Percentiles rank a stretch among this genome's conserved stretches.
Conservation (phyloP, 2,329 filamentous ascomycete species). For the Ascochyta pisi region DNA sequence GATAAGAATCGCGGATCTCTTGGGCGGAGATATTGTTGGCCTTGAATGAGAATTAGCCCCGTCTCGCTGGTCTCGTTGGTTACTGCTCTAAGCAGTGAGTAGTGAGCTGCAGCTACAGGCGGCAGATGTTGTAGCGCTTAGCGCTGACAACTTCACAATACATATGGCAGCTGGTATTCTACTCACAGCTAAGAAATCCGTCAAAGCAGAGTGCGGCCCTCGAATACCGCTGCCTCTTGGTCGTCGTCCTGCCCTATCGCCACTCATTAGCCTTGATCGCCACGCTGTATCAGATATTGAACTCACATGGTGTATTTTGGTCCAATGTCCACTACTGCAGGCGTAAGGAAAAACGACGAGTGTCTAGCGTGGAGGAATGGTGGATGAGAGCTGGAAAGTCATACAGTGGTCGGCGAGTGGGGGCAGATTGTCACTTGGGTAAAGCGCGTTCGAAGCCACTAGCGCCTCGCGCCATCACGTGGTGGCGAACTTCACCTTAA, state of each 20-base stretch:
- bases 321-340: background rate
- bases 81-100: background rate
- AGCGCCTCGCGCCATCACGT: slow-evolving; percentile 37
- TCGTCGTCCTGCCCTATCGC: slow-evolving; percentile 42
- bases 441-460: slow-evolving; percentile 24
- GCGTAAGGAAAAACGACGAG: background rate
- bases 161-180: background rate
- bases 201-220: slow-evolving; percentile 70
- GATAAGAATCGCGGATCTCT: slow-evolving; percentile 67
- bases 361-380: background rate
- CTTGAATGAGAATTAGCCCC: slow-evolving; percentile 43
- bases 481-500: slow-evolving; percentile 36
- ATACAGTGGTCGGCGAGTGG: slow-evolving; percentile 10
- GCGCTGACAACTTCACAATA: background rate
- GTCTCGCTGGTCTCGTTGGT: background rate
- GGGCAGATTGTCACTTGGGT: slow-evolving; percentile 11
- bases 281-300: background rate
- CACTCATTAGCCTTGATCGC: slow-evolving; percentile 26
- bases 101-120: background rate
- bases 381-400: slow-evolving; percentile 2
- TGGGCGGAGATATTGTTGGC: slow-evolving; percentile 75
- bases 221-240: slow-evolving; percentile 56
- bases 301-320: slow-evolving; percentile 25
- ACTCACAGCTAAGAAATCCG: slow-evolving; percentile 70
- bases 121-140: background rate